Percentiles rank a stretch among this genome's conserved stretches.
Evolutionary conservation across 306 rosid genomes (phyloP).

Genomic region (Heteromeles arbutifolia): DNA sequence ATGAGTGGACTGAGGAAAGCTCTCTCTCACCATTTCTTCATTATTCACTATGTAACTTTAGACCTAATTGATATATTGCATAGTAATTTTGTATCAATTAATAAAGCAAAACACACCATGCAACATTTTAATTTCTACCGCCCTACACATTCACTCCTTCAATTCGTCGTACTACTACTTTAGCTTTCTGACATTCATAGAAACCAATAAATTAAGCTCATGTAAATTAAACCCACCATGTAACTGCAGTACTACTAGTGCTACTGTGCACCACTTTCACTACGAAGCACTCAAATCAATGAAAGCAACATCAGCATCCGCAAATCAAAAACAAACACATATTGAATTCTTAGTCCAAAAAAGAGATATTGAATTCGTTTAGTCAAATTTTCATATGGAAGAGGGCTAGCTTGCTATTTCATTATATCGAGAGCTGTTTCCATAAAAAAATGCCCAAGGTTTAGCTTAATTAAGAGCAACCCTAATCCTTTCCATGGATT

Average conservation of each 20-base stretch:
- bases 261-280: not conserved
- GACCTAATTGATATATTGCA: not conserved
- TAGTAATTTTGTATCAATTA: not conserved
- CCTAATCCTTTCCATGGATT: not conserved
- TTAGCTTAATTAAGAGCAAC: not conserved
- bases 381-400: not conserved
- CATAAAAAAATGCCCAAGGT: not conserved
- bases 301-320: not conserved
- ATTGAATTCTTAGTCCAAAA: not conserved
- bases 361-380: not conserved
- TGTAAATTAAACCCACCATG: not conserved
- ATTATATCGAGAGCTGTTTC: not conserved
- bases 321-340: not conserved
- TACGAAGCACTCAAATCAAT: not conserved
- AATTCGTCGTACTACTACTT: not conserved
- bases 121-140: not conserved
- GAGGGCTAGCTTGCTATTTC: not conserved
- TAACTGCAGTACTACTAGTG: not conserved
- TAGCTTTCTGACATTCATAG: slow-evolving; percentile 1
- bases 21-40: slow-evolving; percentile 24
- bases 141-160: too few relatives aligned
- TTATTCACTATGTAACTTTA: not conserved
- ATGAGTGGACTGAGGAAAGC: slow-evolving; percentile 57
- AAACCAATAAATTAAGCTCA: not conserved
- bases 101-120: not conserved